Evolutionary conservation across 305 asterid species (phyloP), one percentile per base, ranked within the genome.

Genomic region (Fraxinus latifolia): DNA sequence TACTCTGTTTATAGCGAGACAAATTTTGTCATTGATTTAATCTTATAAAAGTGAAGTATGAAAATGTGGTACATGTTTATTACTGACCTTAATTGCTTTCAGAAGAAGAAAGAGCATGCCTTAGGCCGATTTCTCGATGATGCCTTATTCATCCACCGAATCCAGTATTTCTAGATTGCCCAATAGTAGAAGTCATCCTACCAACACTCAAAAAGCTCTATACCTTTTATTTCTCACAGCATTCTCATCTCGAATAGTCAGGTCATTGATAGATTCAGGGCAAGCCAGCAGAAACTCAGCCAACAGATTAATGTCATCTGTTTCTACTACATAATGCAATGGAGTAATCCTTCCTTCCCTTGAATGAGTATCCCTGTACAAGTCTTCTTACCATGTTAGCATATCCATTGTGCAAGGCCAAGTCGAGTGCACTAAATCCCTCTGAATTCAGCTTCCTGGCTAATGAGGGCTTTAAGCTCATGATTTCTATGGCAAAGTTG

Each of bases 311-410:
- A 1, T 50, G 9, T 77, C 72, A 9, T 44, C 12, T 21, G 3
- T 32, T 32, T 76, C 77, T 29, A 76, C 73, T 62, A 82, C 84
- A 76, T 39, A 67, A 31, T 82, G 81, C 53, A 67, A 25, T 3
- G 73, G 80, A 0, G 77, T 81, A n/a, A 39, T 11, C 21, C 77
- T 31, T 44, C 77, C 55, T 23, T 76, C 44, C 77, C 73, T 81
- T 39, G 62, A n/a, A 81, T 44, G 31, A 36, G 60, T 39, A 81
- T 27, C 8, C 65, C 4, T 3, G 14, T 37, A 76, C 23, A 2
- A 62, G 71, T 21, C 34, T n/a, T 25, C 68, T 27, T 19, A 19
- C 77, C 12, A 47, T 81, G 34, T 44, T 7, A 15, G 0, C 9
- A 6, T 67, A 19, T n/a, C 68, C 70, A 27, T 65, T 76, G 14